Conservation (phyloP, 1,284 basidiomycete species). For the Anthracocystis walkeri region DNA sequence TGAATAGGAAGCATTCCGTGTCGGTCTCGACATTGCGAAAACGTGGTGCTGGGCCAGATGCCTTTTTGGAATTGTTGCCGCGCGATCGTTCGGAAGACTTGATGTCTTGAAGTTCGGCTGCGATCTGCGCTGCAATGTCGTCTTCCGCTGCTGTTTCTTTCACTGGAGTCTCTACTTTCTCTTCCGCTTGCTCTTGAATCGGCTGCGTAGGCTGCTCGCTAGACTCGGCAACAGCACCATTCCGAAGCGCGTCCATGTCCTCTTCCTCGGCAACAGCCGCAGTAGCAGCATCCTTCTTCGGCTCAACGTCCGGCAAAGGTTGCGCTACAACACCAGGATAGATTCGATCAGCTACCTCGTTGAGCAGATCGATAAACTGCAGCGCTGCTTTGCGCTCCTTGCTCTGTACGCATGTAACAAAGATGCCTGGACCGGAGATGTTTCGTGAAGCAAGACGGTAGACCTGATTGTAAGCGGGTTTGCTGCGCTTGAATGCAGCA, state of each 20-base stretch:
- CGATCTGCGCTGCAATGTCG: constrained; percentile 64
- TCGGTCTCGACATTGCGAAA: constrained; percentile 52
- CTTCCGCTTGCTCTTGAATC: background rate
- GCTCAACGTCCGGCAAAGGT: constrained; percentile 9
- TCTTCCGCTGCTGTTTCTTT: constrained; percentile 17
- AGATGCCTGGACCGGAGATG: constrained; percentile 59
- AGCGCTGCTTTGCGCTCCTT: constrained; percentile 64
- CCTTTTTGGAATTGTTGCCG: background rate
- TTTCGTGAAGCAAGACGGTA: constrained; percentile 33
- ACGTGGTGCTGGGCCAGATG: background rate
- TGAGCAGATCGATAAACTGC: constrained; percentile 60
- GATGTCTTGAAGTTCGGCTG: constrained; percentile 55
- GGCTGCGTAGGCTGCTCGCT: background rate
- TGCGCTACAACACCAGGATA: constrained; percentile 49
- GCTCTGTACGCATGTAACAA: constrained; percentile 57
- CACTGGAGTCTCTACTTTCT: background rate
- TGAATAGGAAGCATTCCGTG: constrained; percentile 55
- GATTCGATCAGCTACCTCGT: constrained; percentile 56
- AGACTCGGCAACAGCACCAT: constrained; percentile 27
- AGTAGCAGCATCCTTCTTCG: background rate
- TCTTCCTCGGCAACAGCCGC: constrained; percentile 19
- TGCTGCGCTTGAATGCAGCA: constrained; percentile 18
- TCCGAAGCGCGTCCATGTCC: constrained; percentile 54
- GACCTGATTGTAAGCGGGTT: constrained; percentile 37
- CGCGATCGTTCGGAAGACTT: constrained; percentile 29